Evolutionary conservation across 2,329 filamentous ascomycete genomes (phyloP).

Genomic region (Pseudogymnoascus sp.): DNA sequence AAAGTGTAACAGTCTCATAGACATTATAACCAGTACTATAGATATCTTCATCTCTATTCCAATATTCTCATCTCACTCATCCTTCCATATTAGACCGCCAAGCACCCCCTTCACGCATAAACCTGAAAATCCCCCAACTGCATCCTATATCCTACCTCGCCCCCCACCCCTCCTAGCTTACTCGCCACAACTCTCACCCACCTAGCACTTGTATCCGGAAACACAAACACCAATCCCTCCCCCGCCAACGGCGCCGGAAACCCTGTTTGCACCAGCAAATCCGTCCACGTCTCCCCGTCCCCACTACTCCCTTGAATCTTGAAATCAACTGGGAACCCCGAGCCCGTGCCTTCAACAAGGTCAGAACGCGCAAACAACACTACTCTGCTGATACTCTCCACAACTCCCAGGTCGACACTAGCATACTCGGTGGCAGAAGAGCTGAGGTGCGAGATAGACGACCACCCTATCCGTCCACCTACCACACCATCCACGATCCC

Average conservation of each 20-base stretch:
- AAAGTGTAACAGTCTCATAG: background rate
- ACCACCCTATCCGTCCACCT: conserved; percentile 12
- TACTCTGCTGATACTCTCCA: conserved; percentile 14
- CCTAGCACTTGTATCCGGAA: conserved; percentile 6
- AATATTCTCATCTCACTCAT: background rate
- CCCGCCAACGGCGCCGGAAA: conserved; percentile 14
- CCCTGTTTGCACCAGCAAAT: conserved; percentile 9
- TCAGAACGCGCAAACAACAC: conserved; percentile 16
- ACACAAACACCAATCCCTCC: conserved; percentile 15
- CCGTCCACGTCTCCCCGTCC: conserved; percentile 11
- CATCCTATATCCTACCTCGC: conserved; percentile 13
- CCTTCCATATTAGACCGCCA: too few relatives aligned
- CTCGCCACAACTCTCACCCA: conserved; percentile 14
- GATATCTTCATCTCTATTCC: background rate
- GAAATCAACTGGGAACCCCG: conserved; percentile 15
- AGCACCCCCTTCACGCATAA: conserved; percentile 3
- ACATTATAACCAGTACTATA: background rate
- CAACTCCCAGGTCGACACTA: conserved; percentile 11
- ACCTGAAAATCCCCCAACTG: conserved; percentile 16
- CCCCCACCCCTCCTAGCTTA: conserved; percentile 11
- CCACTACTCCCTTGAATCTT: conserved; percentile 15
- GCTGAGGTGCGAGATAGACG: conserved; percentile 12
- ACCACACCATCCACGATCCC: background rate
- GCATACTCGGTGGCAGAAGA: conserved; percentile 13
- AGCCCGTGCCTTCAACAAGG: conserved; percentile 12